Conservation (phyloP, 345 rosid species). For the Euclidium syriacum region DNA sequence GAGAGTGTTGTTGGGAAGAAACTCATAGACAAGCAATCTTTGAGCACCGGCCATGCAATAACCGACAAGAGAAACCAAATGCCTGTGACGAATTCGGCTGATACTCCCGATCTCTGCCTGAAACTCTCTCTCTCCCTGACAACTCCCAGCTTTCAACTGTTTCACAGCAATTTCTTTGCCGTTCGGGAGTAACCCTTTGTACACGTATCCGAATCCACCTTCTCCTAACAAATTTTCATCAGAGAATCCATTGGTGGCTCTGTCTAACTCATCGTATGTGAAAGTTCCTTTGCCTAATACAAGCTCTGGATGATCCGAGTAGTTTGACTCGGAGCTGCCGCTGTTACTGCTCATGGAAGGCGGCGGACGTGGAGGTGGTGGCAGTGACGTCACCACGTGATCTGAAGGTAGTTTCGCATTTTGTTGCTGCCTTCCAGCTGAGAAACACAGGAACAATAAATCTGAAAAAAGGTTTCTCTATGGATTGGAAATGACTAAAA, state of each 20-base stretch:
- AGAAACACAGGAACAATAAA: neutral
- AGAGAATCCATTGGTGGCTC: constrained; percentile 48
- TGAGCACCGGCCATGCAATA: constrained; percentile 35
- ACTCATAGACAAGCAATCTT: constrained; percentile 55
- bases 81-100: constrained; percentile 50
- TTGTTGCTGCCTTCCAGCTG: constrained; percentile 63
- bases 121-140: constrained; percentile 49
- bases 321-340: constrained; percentile 52
- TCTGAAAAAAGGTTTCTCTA: too few species aligned
- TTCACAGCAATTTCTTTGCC: constrained; percentile 48
- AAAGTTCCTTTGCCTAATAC: constrained; percentile 45
- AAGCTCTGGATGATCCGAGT: constrained; percentile 44
- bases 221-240: constrained; percentile 47
- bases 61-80: too few species aligned
- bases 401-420: constrained; percentile 38
- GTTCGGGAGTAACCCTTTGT: constrained; percentile 46
- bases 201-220: constrained; percentile 57
- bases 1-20: constrained; percentile 44
- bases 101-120: constrained; percentile 52
- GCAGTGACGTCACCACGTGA: constrained; percentile 17
- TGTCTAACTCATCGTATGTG: constrained; percentile 38
- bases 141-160: constrained; percentile 46
- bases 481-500: too few species aligned
- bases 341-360: constrained; percentile 49
- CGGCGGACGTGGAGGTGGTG: constrained; percentile 28